phyloP scores from a whole-genome alignment of 1,139 yeast species.

The Pichia cactophila region DNA sequence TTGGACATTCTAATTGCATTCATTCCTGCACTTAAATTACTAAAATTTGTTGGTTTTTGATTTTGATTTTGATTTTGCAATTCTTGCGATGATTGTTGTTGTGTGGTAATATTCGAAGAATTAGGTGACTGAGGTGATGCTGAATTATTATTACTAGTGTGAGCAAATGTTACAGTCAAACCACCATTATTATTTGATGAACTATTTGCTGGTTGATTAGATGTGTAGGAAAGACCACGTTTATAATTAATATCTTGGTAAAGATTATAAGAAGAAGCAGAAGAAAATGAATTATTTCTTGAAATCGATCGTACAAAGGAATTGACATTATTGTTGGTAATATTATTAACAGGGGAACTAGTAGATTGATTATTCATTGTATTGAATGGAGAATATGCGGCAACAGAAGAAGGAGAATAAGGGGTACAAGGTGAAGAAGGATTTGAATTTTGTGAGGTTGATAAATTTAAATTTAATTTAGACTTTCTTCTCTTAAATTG shows the following conservation, averaged over 20 bases:
- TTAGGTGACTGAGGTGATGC: conserved; percentile 1
- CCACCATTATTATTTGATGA: conserved; percentile 1
- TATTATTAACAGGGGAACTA: conserved; percentile 12
- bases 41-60: conserved; percentile 14
- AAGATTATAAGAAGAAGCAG: conserved; percentile 20
- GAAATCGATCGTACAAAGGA: conserved; percentile 17
- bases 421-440: conserved; percentile 14
- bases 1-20: conserved; percentile 13
- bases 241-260: conserved; percentile 26
- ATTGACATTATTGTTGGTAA: conserved; percentile 12
- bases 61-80: background rate
- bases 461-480: conserved; percentile 16
- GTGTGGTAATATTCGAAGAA: background rate
- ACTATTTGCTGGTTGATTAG: conserved; percentile 1
- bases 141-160: conserved; percentile 1
- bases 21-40: conserved; percentile 20
- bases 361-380: background rate
- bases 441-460: conserved; percentile 10
- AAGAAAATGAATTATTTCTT: conserved; percentile 21
- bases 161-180: background rate
- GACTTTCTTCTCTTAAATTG: conserved; percentile 26
- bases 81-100: background rate
- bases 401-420: conserved; percentile 10
- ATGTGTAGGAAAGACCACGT: conserved; percentile 19
- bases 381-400: conserved; percentile 13